Evolutionary conservation across 1,284 basidiomycete species (phyloP).

Genomic region (Leccinum subrobustum): DNA sequence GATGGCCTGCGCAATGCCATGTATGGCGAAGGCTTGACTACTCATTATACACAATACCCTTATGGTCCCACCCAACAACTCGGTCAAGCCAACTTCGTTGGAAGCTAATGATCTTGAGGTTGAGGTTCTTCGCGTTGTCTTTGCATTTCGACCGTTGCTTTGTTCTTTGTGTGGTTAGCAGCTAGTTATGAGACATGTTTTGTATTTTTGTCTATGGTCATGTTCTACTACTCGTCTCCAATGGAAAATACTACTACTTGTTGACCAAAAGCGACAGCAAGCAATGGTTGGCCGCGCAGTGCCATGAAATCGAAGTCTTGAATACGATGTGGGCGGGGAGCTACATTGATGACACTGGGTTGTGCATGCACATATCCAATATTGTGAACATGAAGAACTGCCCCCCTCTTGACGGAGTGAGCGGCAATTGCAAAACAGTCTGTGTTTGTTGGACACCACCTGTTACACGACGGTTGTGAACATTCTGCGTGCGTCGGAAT

Average conservation of each 20-base stretch:
- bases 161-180: slow-evolving; percentile 10
- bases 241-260: slow-evolving; percentile 52
- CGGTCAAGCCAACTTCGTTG: slow-evolving; percentile 25
- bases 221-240: slow-evolving; percentile 39
- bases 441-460: slow-evolving; percentile 74
- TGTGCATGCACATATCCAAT: slow-evolving; percentile 58
- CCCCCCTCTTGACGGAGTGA: slow-evolving; percentile 55
- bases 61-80: slow-evolving; percentile 30
- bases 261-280: slow-evolving; percentile 64
- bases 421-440: slow-evolving; percentile 75
- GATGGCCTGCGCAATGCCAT: slow-evolving; percentile 26
- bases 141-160: slow-evolving; percentile 1
- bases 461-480: slow-evolving; percentile 28
- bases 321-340: slow-evolving; percentile 59
- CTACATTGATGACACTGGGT: slow-evolving; percentile 57
- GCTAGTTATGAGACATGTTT: slow-evolving; percentile 14
- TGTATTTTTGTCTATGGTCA: slow-evolving; percentile 18
- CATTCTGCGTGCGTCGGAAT: not conserved
- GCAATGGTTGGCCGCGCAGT: slow-evolving; percentile 52
- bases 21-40: slow-evolving; percentile 27
- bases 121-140: not conserved
- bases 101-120: slow-evolving; percentile 15
- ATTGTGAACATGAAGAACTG: slow-evolving; percentile 68
- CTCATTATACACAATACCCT: slow-evolving; percentile 34
- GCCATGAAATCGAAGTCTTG: slow-evolving; percentile 76